phyloP scores from a whole-genome alignment of 306 rosid species.

The Prunus dulcis region DNA sequence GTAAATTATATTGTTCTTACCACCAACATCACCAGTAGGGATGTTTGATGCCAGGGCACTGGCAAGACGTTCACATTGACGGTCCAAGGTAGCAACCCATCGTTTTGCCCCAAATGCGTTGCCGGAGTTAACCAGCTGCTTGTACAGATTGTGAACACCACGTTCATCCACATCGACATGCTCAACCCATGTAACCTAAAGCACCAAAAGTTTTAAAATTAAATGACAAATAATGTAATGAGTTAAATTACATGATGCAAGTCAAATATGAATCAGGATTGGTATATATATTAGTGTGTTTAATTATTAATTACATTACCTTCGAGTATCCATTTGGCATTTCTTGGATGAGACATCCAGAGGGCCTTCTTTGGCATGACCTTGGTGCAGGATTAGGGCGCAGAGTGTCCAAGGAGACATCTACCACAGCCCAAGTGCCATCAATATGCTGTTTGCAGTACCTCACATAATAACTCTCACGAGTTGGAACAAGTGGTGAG shows the following conservation, averaged over 20 bases:
- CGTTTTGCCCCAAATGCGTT: constrained; percentile 93
- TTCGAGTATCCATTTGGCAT: constrained; percentile 95
- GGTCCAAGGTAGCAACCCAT: constrained; percentile 87
- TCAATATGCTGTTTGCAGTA: constrained; percentile 83
- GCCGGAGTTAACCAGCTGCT: constrained; percentile 81
- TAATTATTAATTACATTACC: constrained; percentile 28
- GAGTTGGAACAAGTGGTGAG: constrained; percentile 88
- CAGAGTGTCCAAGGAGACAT: constrained; percentile 78
- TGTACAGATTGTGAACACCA: constrained; percentile 86
- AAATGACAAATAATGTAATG: neutral
- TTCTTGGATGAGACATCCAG: constrained; percentile 95
- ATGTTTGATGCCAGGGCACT: constrained; percentile 86
- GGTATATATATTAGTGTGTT: neutral
- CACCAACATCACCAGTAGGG: constrained; percentile 83
- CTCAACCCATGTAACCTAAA: constrained; percentile 90
- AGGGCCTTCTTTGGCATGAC: constrained; percentile 77
- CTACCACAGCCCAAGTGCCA: constrained; percentile 97
- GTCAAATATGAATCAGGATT: neutral
- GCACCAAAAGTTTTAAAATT: neutral
- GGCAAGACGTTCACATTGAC: constrained; percentile 94
- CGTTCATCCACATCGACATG: constrained; percentile 90
- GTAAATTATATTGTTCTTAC: constrained; percentile 27
- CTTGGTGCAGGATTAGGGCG: constrained; percentile 58
- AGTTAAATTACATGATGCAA: neutral
- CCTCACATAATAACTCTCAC: constrained; percentile 84